Conservation (phyloP, 2,329 filamentous ascomycete species). For the Cladophialophora psammophila region DNA sequence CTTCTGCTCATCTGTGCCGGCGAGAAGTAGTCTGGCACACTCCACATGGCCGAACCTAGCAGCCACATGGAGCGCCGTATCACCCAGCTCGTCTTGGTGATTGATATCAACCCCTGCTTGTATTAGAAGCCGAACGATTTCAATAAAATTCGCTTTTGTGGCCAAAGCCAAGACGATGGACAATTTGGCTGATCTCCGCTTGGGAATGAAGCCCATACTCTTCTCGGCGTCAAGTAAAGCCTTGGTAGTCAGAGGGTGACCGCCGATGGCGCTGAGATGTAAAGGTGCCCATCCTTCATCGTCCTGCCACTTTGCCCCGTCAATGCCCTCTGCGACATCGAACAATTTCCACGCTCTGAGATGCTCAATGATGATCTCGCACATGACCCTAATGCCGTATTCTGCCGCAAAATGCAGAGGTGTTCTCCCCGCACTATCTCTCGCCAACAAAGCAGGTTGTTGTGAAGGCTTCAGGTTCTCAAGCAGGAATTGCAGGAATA, state of each 20-base stretch:
- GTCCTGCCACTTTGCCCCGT: conserved; percentile 89
- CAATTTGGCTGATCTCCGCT: conserved; percentile 78
- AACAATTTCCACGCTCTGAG: conserved; percentile 92
- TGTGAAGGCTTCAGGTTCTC: conserved; percentile 74
- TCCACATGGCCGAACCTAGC: conserved; percentile 85
- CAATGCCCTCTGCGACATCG: conserved; percentile 82
- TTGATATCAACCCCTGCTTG: conserved; percentile 92
- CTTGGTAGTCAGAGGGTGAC: conserved; percentile 85
- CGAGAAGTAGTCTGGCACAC: conserved; percentile 78
- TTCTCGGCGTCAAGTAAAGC: conserved; percentile 81
- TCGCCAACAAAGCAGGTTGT: conserved; percentile 69
- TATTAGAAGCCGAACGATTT: conserved; percentile 86
- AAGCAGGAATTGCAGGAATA: conserved; percentile 69
- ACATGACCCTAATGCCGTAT: conserved; percentile 91
- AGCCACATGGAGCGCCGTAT: conserved; percentile 90
- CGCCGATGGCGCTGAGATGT: conserved; percentile 89
- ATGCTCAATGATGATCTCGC: conserved; percentile 82
- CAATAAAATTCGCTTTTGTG: conserved; percentile 82
- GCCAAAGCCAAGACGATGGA: conserved; percentile 88
- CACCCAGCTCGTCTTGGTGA: conserved; percentile 86
- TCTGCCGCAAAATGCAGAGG: conserved; percentile 94
- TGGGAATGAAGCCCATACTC: conserved; percentile 68
- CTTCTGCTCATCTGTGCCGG: conserved; percentile 73
- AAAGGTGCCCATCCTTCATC: conserved; percentile 88
- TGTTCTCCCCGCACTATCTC: conserved; percentile 80